phyloP scores from a whole-genome alignment of 371 early-diverging fungal genomes.

The Batrachochytrium dendrobatidis region DNA sequence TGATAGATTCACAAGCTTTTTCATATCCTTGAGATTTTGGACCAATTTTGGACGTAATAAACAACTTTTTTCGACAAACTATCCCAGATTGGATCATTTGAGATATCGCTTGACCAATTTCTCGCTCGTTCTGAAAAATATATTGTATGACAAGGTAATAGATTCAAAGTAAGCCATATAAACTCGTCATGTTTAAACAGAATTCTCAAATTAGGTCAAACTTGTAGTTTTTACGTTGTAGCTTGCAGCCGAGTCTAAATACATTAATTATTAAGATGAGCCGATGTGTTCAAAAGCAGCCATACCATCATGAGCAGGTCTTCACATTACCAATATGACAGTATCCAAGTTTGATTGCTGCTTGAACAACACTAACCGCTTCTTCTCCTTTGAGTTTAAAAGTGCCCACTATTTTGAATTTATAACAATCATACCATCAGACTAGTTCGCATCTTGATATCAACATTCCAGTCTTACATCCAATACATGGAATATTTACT shows the following conservation, averaged over 20 bases:
- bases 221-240: too few relatives aligned
- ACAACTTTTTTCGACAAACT: constrained; percentile 74
- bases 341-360: constrained; percentile 59
- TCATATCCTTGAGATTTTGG: constrained; percentile 77
- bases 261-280: too few relatives aligned
- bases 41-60: constrained; percentile 92
- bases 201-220: too few relatives aligned
- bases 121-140: constrained; percentile 60
- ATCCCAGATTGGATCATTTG: constrained; percentile 49
- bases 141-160: not conserved
- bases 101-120: constrained; percentile 62
- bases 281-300: too few relatives aligned
- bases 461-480: not conserved
- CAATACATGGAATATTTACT: not conserved
- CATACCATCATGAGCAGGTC: too few relatives aligned
- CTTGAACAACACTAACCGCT: constrained; percentile 39
- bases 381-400: constrained; percentile 54
- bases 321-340: constrained; percentile 65
- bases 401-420: constrained; percentile 48
- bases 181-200: too few relatives aligned
- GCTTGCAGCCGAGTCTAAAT: too few relatives aligned
- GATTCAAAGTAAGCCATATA: too few relatives aligned
- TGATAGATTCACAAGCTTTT: constrained; percentile 42
- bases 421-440: not conserved
- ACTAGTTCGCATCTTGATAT: not conserved